Percentiles rank a stretch among this genome's conserved stretches.
Evolutionary conservation across 176 grass and related monocot species (phyloP).

Genomic region (Musa schizocarpa): DNA sequence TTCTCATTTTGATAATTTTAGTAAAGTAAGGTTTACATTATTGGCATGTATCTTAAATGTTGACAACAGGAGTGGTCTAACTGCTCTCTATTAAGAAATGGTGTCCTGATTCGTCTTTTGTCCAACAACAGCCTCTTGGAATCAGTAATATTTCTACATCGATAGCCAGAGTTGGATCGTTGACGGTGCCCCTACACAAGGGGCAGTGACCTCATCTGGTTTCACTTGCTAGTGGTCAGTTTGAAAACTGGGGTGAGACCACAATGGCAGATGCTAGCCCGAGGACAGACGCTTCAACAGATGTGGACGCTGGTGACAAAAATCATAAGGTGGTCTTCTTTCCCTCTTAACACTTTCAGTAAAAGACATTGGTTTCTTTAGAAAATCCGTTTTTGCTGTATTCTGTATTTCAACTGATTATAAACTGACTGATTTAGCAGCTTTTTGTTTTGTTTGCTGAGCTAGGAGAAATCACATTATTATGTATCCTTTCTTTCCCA

Average conservation of each 20-base stretch:
- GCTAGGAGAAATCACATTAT: no score
- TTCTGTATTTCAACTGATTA: neutral
- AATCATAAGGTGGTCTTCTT: conserved; percentile 41
- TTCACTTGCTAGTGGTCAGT: conserved; percentile 36
- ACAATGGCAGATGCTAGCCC: conserved; percentile 56
- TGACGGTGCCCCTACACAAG: conserved; percentile 28
- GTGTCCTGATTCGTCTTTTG: neutral
- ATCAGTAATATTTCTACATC: neutral
- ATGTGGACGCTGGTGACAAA: conserved; percentile 47
- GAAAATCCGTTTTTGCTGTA: neutral
- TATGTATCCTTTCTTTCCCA: no score
- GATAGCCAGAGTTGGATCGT: conserved; percentile 25
- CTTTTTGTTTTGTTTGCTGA: no score
- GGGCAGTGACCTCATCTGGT: conserved; percentile 25
- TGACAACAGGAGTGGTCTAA: neutral
- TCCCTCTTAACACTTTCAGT: neutral
- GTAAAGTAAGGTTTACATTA: conserved; percentile 33
- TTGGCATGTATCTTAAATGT: neutral
- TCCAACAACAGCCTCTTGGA: conserved; percentile 32
- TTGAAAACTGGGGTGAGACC: conserved; percentile 35
- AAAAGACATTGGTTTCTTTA: no score
- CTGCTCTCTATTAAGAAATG: neutral
- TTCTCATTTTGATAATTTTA: conserved; percentile 46
- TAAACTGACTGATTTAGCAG: no score
- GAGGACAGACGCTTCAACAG: conserved; percentile 64